Percentiles rank a stretch among this genome's conserved stretches.
Evolutionary conservation across 768 basidiomycete species (phyloP).

Genomic region (Plicaturopsis crispa): DNA sequence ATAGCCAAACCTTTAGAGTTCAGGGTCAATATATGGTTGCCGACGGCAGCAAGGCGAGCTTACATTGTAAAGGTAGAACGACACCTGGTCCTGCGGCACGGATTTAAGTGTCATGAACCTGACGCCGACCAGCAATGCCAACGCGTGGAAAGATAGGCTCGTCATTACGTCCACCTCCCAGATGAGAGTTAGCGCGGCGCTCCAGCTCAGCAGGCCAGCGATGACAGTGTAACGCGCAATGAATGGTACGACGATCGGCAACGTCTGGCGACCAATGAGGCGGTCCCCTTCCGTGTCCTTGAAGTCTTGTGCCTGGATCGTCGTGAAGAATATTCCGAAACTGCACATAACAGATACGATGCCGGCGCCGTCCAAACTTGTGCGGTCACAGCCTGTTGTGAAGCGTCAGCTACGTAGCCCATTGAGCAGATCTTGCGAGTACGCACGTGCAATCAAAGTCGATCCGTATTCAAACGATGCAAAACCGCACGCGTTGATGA

Average conservation of each 20-base stretch:
- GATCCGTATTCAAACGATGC: constrained; percentile 29
- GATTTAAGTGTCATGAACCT: constrained; percentile 23
- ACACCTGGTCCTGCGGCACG: constrained; percentile 21
- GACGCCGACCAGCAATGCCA: constrained; percentile 22
- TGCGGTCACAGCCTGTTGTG: constrained; percentile 14
- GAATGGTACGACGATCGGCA: constrained; percentile 36
- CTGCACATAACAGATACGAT: constrained; percentile 26
- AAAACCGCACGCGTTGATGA: constrained; percentile 31
- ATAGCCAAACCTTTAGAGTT: constrained; percentile 23
- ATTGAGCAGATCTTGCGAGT: background rate
- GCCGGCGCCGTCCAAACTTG: constrained; percentile 18
- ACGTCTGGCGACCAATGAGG: constrained; percentile 28
- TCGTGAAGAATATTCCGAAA: constrained; percentile 32
- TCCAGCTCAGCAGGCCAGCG: constrained; percentile 29
- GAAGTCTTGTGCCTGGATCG: constrained; percentile 41
- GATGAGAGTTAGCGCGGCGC: constrained; percentile 19
- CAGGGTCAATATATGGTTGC: background rate
- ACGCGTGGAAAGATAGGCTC: constrained; percentile 18
- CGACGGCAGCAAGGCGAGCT: constrained; percentile 6
- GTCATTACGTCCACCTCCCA: constrained; percentile 26
- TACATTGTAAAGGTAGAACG: constrained; percentile 30
- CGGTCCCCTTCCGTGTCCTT: constrained; percentile 36
- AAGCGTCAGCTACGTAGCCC: background rate
- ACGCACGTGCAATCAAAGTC: constrained; percentile 27
- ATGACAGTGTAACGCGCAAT: constrained; percentile 22